Conservation (phyloP, 768 basidiomycete species). For the Mycena epipterygia region DNA sequence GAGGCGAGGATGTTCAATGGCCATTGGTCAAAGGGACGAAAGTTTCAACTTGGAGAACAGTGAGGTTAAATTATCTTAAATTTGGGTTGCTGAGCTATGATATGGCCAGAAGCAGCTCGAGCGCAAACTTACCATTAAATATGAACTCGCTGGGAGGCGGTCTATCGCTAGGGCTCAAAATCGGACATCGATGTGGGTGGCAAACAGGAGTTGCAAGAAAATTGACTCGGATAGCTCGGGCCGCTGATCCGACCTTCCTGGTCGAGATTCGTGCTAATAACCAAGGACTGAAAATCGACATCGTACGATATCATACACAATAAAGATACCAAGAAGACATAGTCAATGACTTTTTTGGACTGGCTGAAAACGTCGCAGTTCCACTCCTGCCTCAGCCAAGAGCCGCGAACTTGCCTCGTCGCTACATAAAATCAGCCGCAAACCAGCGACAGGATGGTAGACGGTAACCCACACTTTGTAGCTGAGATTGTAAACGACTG, state of each 20-base stretch:
- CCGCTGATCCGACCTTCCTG: background rate
- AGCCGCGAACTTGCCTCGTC: conserved; percentile 87
- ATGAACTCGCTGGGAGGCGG: background rate
- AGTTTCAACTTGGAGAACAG: too few relatives aligned
- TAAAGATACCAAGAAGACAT: too few relatives aligned
- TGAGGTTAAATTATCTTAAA: background rate
- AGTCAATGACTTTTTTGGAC: conserved; percentile 39
- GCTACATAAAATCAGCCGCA: conserved; percentile 52
- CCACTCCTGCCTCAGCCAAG: conserved; percentile 87
- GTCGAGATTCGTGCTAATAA: too few relatives aligned
- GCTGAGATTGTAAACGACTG: conserved; percentile 93
- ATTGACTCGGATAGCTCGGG: background rate
- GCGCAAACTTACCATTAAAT: background rate
- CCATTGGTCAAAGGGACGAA: conserved; percentile 40
- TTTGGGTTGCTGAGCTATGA: background rate
- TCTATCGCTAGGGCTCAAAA: background rate
- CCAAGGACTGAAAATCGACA: background rate
- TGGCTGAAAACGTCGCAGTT: conserved; percentile 78
- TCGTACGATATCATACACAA: too few relatives aligned
- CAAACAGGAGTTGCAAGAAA: background rate
- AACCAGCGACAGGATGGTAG: background rate
- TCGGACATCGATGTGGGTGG: background rate
- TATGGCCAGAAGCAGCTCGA: background rate
- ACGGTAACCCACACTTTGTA: conserved; percentile 88
- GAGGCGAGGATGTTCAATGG: conserved; percentile 61